Evolutionary conservation across 441 rosid species (phyloP).

Genomic region (Aquilaria agallochum): DNA sequence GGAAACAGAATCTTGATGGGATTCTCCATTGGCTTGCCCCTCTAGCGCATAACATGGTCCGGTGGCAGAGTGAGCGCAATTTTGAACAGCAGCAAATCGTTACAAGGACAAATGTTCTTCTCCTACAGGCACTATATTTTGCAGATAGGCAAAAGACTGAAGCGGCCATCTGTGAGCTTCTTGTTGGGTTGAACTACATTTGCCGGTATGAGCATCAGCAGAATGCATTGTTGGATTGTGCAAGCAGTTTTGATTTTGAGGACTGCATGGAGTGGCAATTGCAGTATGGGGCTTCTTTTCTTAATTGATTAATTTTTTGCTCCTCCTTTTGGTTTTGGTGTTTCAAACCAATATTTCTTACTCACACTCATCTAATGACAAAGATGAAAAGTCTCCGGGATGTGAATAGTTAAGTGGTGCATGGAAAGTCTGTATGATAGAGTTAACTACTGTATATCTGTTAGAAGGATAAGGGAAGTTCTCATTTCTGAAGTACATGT

Average conservation of each 20-base stretch:
- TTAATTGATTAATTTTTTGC: constrained; percentile 31
- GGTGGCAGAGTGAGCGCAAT: constrained; percentile 96
- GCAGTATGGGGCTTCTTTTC: constrained; percentile 54
- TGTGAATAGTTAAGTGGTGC: constrained; percentile 36
- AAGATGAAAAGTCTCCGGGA: constrained; percentile 26
- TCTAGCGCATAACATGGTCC: constrained; percentile 86
- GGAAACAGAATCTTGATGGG: constrained; percentile 84
- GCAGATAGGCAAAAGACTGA: constrained; percentile 89
- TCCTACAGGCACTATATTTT: constrained; percentile 86
- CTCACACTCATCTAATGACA: constrained; percentile 30
- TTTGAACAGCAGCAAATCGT: constrained; percentile 92
- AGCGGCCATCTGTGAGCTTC: constrained; percentile 74
- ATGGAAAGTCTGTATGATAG: constrained; percentile 18
- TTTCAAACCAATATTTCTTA: constrained; percentile 20
- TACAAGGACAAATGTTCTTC: constrained; percentile 71
- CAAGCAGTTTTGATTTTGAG: constrained; percentile 94
- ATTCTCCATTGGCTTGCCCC: constrained; percentile 88
- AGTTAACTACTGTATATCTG: constrained; percentile 24
- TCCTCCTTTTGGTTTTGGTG: constrained; percentile 17
- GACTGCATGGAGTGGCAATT: constrained; percentile 93
- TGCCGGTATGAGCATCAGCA: constrained; percentile 96
- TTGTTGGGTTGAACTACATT: constrained; percentile 89
- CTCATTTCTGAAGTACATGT: constrained; percentile 26
- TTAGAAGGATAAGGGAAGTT: constrained; percentile 25
- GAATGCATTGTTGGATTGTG: constrained; percentile 82